phyloP scores from a whole-genome alignment of 805 yeast genomes.

The Ogataea pini region DNA sequence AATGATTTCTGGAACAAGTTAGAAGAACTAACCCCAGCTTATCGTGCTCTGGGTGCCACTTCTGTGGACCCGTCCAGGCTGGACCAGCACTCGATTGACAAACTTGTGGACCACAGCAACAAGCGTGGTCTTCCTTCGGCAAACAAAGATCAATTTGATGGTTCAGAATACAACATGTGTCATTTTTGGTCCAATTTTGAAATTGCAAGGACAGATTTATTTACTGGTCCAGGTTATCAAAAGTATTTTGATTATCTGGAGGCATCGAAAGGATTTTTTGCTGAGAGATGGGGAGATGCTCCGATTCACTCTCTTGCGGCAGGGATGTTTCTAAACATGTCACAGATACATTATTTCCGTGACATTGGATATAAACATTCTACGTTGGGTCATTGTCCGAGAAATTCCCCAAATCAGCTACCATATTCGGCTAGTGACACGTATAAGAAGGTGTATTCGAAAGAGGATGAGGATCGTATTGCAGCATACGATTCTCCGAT shows the following conservation, averaged over 20 bases:
- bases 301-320: conserved; percentile 89
- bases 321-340: conserved; percentile 66
- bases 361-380: conserved; percentile 91
- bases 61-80: conserved; percentile 23
- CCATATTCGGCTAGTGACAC: conserved; percentile 40
- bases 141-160: conserved; percentile 59
- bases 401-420: conserved; percentile 56
- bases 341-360: conserved; percentile 84
- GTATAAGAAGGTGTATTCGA: conserved; percentile 37
- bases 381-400: conserved; percentile 81
- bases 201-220: conserved; percentile 80
- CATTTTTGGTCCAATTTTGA: conserved; percentile 96
- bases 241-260: conserved; percentile 72
- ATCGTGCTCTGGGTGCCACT: conserved; percentile 22
- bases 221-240: conserved; percentile 63
- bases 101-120: conserved; percentile 41
- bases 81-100: conserved; percentile 36
- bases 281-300: conserved; percentile 98
- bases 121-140: conserved; percentile 33
- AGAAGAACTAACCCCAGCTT: conserved; percentile 28
- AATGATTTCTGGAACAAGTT: conserved; percentile 32
- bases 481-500: conserved; percentile 28
- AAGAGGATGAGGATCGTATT: conserved; percentile 41
- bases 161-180: conserved; percentile 72
- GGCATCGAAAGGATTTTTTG: conserved; percentile 75